Evolutionary conservation across 345 rosid genomes (phyloP).

Genomic region (Raphanus sativus): DNA sequence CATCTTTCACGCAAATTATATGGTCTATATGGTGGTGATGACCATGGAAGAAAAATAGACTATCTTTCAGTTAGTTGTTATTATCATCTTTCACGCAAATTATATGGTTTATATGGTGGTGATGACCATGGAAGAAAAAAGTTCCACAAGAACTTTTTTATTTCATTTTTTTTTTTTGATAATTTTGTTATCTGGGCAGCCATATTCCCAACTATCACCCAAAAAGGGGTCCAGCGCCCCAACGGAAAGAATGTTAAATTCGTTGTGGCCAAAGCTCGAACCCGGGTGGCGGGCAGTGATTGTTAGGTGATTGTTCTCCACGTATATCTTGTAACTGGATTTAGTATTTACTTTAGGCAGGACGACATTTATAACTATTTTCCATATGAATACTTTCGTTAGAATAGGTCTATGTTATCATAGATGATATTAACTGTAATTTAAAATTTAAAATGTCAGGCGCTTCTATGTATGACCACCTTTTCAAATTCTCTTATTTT

Average conservation of each 20-base stretch:
- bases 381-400: not conserved
- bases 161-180: no score
- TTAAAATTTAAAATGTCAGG: not conserved
- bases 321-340: not conserved
- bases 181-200: no score
- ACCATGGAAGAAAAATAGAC: not conserved
- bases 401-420: not conserved
- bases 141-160: constrained; percentile 10
- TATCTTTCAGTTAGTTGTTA: constrained; percentile 36
- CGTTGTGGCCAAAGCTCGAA: no score
- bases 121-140: constrained; percentile 13
- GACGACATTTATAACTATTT: not conserved
- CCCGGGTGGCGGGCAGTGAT: no score
- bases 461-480: not conserved
- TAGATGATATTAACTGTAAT: not conserved
- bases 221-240: no score
- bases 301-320: constrained; percentile 31
- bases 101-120: not conserved
- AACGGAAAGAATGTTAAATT: no score
- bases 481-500: not conserved
- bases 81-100: constrained; percentile 31
- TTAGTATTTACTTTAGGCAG: not conserved
- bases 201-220: no score
- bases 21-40: not conserved
- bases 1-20: constrained; percentile 29